Conservation (phyloP, 2,329 filamentous ascomycete genomes). For the Biscogniauxia marginata region DNA sequence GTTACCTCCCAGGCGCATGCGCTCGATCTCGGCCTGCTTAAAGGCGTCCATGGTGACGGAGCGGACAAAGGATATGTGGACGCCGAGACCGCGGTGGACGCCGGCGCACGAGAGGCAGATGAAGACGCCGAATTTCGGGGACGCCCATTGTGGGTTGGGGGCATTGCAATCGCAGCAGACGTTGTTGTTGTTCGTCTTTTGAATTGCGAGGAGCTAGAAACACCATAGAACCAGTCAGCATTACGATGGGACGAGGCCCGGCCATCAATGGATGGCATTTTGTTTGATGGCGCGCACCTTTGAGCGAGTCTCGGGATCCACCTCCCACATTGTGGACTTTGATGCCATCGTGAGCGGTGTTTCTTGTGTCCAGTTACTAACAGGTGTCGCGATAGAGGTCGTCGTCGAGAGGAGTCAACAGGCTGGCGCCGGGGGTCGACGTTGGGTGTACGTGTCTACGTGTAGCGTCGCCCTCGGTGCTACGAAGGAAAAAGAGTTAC, state of each 20-base stretch:
- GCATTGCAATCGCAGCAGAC: conserved; percentile 93
- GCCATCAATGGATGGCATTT: neutral
- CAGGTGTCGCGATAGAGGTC: neutral
- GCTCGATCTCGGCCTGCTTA: conserved; percentile 86
- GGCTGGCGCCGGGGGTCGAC: too few species aligned
- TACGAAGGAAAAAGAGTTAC: neutral
- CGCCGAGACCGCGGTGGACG: conserved; percentile 88
- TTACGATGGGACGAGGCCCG: neutral
- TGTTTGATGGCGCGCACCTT: conserved; percentile 63
- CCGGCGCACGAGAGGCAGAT: conserved; percentile 97
- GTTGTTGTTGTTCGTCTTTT: conserved; percentile 87
- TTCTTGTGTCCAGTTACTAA: neutral
- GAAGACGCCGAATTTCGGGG: conserved; percentile 97
- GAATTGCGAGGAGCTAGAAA: conserved; percentile 77
- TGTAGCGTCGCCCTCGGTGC: neutral
- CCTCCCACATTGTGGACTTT: conserved; percentile 88
- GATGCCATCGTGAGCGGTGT: conserved; percentile 49
- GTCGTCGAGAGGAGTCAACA: neutral
- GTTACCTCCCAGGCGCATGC: conserved; percentile 93
- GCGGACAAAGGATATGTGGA: conserved; percentile 97
- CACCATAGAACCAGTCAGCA: neutral
- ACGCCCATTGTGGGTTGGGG: conserved; percentile 95
- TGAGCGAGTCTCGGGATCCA: conserved; percentile 93
- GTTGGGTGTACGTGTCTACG: neutral
- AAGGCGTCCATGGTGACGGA: conserved; percentile 99